Conservation (phyloP, 2,329 filamentous ascomycete species). For the Sporothrix protearum region DNA sequence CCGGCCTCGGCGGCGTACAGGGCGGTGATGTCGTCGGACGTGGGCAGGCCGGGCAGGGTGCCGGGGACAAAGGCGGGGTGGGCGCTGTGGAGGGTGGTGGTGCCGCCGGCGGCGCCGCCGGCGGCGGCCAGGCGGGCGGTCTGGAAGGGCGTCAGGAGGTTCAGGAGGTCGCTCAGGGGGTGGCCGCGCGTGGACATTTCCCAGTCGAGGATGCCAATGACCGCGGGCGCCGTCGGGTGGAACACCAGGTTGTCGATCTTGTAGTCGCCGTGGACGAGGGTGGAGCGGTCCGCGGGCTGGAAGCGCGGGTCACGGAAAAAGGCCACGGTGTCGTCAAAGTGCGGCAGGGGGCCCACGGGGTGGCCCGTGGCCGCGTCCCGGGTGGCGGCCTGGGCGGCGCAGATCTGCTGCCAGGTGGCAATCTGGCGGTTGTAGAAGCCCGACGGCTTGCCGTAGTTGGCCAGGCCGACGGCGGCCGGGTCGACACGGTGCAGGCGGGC, state of each 20-base stretch:
- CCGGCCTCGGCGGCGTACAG: slow-evolving; percentile 46
- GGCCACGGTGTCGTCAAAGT: slow-evolving; percentile 72
- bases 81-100: slow-evolving; percentile 35
- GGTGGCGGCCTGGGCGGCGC: slow-evolving; percentile 69
- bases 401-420: slow-evolving; percentile 75
- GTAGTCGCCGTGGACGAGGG: slow-evolving; percentile 72
- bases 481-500: slow-evolving; percentile 79
- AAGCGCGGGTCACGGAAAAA: slow-evolving; percentile 69
- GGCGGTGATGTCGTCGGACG: slow-evolving; percentile 34
- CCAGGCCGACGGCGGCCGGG: slow-evolving; percentile 63
- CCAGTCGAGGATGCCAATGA: slow-evolving; percentile 95
- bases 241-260: slow-evolving; percentile 93
- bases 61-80: slow-evolving; percentile 57
- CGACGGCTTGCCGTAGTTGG: slow-evolving; percentile 64
- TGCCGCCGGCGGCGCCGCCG: slow-evolving; percentile 25
- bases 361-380: slow-evolving; percentile 72
- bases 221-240: slow-evolving; percentile 78
- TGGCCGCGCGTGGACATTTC: slow-evolving; percentile 99
- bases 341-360: slow-evolving; percentile 76
- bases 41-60: slow-evolving; percentile 56
- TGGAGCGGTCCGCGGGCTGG: slow-evolving; percentile 73
- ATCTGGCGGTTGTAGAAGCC: slow-evolving; percentile 88
- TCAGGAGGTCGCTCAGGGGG: slow-evolving; percentile 84
- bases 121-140: slow-evolving; percentile 36
- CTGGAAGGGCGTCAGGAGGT: slow-evolving; percentile 60